Evolutionary conservation across 352 stramenopile species (phyloP).

Genomic region (Pseudoperonospora humuli): DNA sequence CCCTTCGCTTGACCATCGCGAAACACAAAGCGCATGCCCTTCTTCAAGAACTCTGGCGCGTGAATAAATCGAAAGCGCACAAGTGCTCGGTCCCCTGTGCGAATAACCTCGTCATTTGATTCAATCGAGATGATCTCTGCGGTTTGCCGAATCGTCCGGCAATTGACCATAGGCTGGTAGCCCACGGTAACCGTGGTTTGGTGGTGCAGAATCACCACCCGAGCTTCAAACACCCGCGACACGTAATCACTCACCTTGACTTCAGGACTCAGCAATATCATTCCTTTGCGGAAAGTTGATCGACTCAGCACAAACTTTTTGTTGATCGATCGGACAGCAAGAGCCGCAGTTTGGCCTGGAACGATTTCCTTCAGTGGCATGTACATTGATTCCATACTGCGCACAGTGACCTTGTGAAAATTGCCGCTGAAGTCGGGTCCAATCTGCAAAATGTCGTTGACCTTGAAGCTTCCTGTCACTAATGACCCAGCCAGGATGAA

Average conservation of each 20-base stretch:
- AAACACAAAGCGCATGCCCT: slow-evolving; percentile 96
- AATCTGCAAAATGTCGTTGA: slow-evolving; percentile 85
- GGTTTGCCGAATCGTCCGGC: slow-evolving; percentile 87
- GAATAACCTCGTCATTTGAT: slow-evolving; percentile 73
- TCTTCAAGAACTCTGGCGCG: slow-evolving; percentile 92
- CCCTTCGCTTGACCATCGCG: slow-evolving; percentile 96
- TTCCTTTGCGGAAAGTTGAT: slow-evolving; percentile 87
- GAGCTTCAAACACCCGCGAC: slow-evolving; percentile 85
- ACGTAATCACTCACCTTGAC: slow-evolving; percentile 73
- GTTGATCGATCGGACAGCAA: slow-evolving; percentile 85
- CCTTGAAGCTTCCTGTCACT: slow-evolving; percentile 83
- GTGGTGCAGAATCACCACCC: slow-evolving; percentile 92
- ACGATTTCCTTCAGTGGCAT: slow-evolving; percentile 84
- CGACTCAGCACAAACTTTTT: slow-evolving; percentile 81
- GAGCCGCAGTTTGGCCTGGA: slow-evolving; percentile 76
- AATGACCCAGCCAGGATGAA: slow-evolving; percentile 92
- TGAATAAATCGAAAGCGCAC: slow-evolving; percentile 89
- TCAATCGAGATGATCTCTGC: slow-evolving; percentile 86
- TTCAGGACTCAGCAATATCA: slow-evolving; percentile 83
- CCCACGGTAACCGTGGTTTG: slow-evolving; percentile 90
- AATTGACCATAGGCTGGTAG: slow-evolving; percentile 95
- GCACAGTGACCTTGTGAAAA: slow-evolving; percentile 83
- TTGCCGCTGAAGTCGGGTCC: slow-evolving; percentile 85
- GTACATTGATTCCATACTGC: slow-evolving; percentile 88
- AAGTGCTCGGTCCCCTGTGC: slow-evolving; percentile 85